Evolutionary conservation across 2,329 filamentous ascomycete genomes (phyloP).

Genomic region (Camillea tinctor): DNA sequence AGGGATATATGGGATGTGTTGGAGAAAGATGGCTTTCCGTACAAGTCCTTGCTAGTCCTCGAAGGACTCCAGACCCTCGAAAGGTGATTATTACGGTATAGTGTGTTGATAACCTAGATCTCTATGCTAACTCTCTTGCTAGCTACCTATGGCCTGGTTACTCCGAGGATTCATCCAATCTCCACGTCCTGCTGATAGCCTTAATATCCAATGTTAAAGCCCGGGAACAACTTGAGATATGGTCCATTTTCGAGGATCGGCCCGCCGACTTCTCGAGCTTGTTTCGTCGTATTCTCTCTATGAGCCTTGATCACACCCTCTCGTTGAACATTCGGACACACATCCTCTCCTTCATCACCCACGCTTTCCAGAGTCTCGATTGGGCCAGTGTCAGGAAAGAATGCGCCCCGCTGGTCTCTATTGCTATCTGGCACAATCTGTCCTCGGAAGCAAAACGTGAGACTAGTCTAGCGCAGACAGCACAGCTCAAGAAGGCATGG

Average conservation of each 20-base stretch:
- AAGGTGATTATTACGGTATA: constrained; percentile 37
- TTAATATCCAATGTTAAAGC: constrained; percentile 86
- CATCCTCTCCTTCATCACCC: constrained; percentile 85
- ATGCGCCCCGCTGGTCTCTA: constrained; percentile 91
- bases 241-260: constrained; percentile 77
- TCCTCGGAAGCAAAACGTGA: constrained; percentile 75
- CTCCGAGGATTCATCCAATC: constrained; percentile 82
- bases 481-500: constrained; percentile 87
- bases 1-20: constrained; percentile 84
- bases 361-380: constrained; percentile 91
- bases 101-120: neutral
- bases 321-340: constrained; percentile 70
- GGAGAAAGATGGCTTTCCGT: constrained; percentile 76
- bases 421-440: constrained; percentile 93
- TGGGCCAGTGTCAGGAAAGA: constrained; percentile 88
- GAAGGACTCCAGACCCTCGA: constrained; percentile 92
- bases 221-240: constrained; percentile 81
- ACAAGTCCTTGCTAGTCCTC: constrained; percentile 74
- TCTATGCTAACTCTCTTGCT: constrained; percentile 1
- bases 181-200: constrained; percentile 84
- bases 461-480: constrained; percentile 65
- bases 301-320: constrained; percentile 73
- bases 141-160: constrained; percentile 94
- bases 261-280: constrained; percentile 82
- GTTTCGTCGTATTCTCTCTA: constrained; percentile 85